A percentile compares a stretch with the other conserved stretches of the same genome.
These are phyloP conservation scores for Limonomyces culmigenus DNA, from an alignment of 1,284 basidiomycete genomes.

Conservation along the genomic window DNA sequence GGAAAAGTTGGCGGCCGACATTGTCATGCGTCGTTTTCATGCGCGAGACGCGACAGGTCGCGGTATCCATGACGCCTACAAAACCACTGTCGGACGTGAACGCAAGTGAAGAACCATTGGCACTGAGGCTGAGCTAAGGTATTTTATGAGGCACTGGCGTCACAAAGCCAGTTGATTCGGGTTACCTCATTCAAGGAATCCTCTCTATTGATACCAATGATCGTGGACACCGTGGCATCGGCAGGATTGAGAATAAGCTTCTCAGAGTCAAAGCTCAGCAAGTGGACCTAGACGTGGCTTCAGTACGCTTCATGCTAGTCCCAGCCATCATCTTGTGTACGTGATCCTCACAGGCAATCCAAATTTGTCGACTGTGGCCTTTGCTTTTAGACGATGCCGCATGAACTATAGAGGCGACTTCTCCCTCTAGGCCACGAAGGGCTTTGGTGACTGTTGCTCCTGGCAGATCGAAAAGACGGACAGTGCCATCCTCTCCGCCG, in stretches of 20 bases:
- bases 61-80: constrained; percentile 46
- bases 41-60: constrained; percentile 22
- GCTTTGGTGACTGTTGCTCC: constrained; percentile 46
- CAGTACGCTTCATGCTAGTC: not conserved
- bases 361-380: constrained; percentile 31
- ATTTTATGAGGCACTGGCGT: no score
- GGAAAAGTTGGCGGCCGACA: constrained; percentile 30
- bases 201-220: no score
- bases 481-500: constrained; percentile 42
- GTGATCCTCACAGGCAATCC: constrained; percentile 41
- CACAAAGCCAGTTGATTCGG: no score
- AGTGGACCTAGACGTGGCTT: not conserved
- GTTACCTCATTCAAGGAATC: no score
- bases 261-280: constrained; percentile 10
- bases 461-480: constrained; percentile 47
- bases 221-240: constrained; percentile 37
- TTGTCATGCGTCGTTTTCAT: constrained; percentile 49
- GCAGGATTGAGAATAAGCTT: constrained; percentile 13
- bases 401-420: constrained; percentile 49
- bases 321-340: constrained; percentile 18
- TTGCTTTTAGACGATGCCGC: no score
- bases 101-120: constrained; percentile 36
- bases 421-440: constrained; percentile 33
- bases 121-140: constrained; percentile 43
- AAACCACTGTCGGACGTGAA: constrained; percentile 52